These are phyloP conservation scores for Chrysoporthe puriensis DNA, from an alignment of 2,329 filamentous ascomycete genomes.

Conservation along the genomic window DNA sequence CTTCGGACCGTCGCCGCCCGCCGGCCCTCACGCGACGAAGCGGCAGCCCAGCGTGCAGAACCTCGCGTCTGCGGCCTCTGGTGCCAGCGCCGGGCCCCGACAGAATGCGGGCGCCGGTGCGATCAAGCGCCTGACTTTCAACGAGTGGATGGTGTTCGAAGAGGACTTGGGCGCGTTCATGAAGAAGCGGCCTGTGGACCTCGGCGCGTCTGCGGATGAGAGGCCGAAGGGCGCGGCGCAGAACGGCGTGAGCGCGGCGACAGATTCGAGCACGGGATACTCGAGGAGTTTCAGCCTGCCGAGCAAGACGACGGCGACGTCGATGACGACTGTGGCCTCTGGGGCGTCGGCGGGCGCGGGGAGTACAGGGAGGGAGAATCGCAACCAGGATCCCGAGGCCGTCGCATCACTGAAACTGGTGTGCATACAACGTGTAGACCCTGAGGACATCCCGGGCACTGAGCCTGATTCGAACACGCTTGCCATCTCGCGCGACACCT, in stretches of 20 bases:
- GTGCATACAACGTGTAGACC: slow-evolving; percentile 22
- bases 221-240: slow-evolving; percentile 1
- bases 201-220: not conserved
- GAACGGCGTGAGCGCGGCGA: slow-evolving; percentile 5
- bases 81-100: not conserved
- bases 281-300: slow-evolving; percentile 25
- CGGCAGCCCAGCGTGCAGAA: slow-evolving; percentile 16
- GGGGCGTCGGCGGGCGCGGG: not conserved
- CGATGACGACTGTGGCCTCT: not conserved
- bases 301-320: slow-evolving; percentile 12
- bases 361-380: not conserved
- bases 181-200: slow-evolving; percentile 26
- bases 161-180: slow-evolving; percentile 28
- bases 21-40: slow-evolving; percentile 7
- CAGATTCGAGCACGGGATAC: slow-evolving; percentile 1
- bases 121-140: slow-evolving; percentile 17
- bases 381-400: slow-evolving; percentile 15
- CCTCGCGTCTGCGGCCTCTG: not conserved
- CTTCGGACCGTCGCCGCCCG: slow-evolving; percentile 14
- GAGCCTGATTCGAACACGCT: slow-evolving; percentile 25
- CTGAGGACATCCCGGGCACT: not conserved
- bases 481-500: slow-evolving; percentile 32
- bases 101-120: not conserved
- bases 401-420: slow-evolving; percentile 29
- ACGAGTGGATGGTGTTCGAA: slow-evolving; percentile 30